Evolutionary conservation across 208 protist species (phyloP).

Genomic region (Leptomonas seymouri): DNA sequence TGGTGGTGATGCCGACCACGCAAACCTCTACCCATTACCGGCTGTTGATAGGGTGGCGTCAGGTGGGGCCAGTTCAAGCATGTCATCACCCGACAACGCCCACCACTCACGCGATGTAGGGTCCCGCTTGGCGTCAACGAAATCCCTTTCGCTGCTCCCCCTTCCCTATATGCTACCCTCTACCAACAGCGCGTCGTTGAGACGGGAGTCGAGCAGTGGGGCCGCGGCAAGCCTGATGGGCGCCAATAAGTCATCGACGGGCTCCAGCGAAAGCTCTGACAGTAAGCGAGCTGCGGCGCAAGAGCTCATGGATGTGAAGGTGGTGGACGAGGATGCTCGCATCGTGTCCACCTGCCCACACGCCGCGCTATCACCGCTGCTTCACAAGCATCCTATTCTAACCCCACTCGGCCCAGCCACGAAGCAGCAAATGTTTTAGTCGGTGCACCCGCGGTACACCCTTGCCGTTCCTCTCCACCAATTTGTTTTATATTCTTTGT

Average conservation of each 20-base stretch:
- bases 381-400: conserved; percentile 5
- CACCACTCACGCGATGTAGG: neutral
- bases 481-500: no score
- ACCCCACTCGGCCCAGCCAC: neutral
- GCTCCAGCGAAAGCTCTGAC: neutral
- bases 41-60: conserved; percentile 4
- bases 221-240: no score
- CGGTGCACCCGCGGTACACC: neutral
- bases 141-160: conserved; percentile 1
- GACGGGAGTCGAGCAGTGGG: neutral
- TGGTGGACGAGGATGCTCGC: conserved; percentile 1
- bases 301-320: neutral
- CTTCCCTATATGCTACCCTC: neutral
- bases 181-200: neutral
- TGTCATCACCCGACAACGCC: neutral
- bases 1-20: no score
- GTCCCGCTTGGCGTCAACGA: neutral
- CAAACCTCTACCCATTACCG: conserved; percentile 2
- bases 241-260: no score
- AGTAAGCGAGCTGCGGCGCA: neutral
- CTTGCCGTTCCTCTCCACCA: no score
- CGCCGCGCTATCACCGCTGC: conserved; percentile 4
- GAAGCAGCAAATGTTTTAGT: neutral
- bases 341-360: neutral
- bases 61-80: neutral